Conservation (phyloP, 192 early-diverging fungal genomes). For the Podila clonocystis region DNA sequence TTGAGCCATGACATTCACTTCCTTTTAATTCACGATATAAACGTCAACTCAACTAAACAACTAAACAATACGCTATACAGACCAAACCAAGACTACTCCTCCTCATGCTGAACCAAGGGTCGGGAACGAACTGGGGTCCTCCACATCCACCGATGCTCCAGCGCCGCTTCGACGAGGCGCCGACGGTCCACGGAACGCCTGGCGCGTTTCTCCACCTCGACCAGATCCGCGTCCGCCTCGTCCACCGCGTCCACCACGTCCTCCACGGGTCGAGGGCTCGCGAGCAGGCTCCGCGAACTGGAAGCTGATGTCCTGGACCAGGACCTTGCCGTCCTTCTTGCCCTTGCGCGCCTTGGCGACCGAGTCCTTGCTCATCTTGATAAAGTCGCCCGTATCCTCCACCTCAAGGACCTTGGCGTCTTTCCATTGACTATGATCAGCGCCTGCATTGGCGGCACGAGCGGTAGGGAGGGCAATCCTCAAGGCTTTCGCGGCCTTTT, state of each 20-base stretch:
- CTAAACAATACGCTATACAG: no score
- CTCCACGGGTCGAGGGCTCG: constrained; percentile 68
- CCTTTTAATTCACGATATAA: neutral
- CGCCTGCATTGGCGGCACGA: constrained; percentile 90
- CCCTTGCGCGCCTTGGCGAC: constrained; percentile 50
- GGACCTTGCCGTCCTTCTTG: constrained; percentile 70
- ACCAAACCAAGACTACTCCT: neutral
- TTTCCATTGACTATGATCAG: constrained; percentile 88
- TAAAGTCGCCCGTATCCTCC: constrained; percentile 77
- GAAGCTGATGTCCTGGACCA: constrained; percentile 78
- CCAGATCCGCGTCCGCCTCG: constrained; percentile 51
- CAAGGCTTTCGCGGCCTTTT: constrained; percentile 70
- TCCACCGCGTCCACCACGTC: constrained; percentile 35
- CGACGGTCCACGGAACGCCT: constrained; percentile 74
- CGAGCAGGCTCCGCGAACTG: constrained; percentile 87
- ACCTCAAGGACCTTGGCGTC: constrained; percentile 74
- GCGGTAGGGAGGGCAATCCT: constrained; percentile 66
- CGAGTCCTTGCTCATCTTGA: constrained; percentile 74
- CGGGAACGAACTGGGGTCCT: constrained; percentile 77
- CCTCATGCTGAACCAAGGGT: constrained; percentile 60
- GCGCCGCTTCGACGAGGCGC: constrained; percentile 58
- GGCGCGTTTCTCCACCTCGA: constrained; percentile 57
- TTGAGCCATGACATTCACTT: neutral
- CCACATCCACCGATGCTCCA: constrained; percentile 70
- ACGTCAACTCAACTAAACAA: neutral